Percentiles rank a stretch among this genome's conserved stretches.
phyloP scores from a whole-genome alignment of 2,329 filamentous ascomycete species.

The Verticillium longisporum region DNA sequence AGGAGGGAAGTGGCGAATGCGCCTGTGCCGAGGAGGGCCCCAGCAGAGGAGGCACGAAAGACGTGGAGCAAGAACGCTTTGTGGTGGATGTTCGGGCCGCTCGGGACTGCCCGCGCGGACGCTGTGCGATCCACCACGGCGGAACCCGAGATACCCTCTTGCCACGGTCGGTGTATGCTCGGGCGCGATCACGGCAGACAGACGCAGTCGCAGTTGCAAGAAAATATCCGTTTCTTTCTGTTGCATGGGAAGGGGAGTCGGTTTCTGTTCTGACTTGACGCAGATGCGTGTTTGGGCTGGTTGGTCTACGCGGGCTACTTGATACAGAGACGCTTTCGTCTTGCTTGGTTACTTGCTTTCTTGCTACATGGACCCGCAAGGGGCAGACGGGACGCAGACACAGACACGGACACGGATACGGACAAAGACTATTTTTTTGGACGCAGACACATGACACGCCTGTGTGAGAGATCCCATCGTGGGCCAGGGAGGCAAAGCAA shows the following conservation, averaged over 20 bases:
- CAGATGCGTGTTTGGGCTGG: background rate
- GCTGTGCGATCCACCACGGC: background rate
- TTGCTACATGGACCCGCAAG: background rate
- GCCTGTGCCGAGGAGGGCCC: background rate
- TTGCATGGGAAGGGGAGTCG: conserved; percentile 32
- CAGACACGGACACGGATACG: background rate
- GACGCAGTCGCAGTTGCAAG: conserved; percentile 1
- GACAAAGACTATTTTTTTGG: background rate
- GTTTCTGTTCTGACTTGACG: conserved; percentile 22
- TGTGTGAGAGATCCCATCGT: background rate
- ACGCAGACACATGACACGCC: background rate
- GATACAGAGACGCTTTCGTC: background rate
- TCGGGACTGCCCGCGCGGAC: background rate
- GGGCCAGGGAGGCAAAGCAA: background rate
- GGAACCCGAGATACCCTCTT: conserved; percentile 2
- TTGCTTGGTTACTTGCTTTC: background rate
- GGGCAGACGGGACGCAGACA: background rate
- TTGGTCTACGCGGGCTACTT: background rate
- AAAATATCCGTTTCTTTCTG: conserved; percentile 16
- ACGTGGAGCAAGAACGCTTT: background rate
- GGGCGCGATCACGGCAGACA: background rate
- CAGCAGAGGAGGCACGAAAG: background rate
- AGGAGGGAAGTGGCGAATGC: background rate
- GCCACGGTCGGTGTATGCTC: conserved; percentile 1
- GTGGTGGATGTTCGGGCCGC: conserved; percentile 1